Evolutionary conservation across 805 yeast genomes (phyloP).

Genomic region (Metschnikowia continentalis): DNA sequence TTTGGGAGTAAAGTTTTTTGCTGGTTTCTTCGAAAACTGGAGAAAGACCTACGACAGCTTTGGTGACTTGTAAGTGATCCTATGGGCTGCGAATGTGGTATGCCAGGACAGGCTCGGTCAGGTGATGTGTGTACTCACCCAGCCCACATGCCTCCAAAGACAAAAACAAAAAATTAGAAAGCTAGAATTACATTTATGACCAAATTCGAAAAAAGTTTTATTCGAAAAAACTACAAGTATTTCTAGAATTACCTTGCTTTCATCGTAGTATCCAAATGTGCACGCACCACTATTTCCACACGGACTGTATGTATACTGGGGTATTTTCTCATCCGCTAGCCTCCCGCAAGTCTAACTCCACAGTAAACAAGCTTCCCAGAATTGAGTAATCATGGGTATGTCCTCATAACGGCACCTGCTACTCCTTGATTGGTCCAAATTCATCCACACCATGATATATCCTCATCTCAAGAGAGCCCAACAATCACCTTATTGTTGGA

Average conservation of each 20-base stretch:
- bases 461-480: background rate
- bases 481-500: too few relatives aligned
- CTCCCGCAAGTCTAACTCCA: background rate
- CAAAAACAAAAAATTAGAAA: background rate
- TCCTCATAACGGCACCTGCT: background rate
- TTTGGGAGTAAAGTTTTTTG: conserved; percentile 66
- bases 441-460: background rate
- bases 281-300: background rate
- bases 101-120: background rate
- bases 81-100: background rate
- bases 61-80: conserved; percentile 38
- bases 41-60: conserved; percentile 51
- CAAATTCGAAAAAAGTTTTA: too few relatives aligned
- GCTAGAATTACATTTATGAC: background rate
- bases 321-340: conserved; percentile 1
- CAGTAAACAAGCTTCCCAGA: conserved; percentile 1
- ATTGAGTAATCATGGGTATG: conserved; percentile 4
- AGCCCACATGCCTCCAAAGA: background rate
- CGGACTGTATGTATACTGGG: conserved; percentile 3
- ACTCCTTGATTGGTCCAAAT: background rate
- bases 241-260: too few relatives aligned
- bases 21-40: conserved; percentile 68
- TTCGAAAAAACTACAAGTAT: too few relatives aligned
- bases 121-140: background rate
- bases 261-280: background rate